Conservation (phyloP, 2,329 filamentous ascomycete species). For the Aspergillus fijiensis region DNA sequence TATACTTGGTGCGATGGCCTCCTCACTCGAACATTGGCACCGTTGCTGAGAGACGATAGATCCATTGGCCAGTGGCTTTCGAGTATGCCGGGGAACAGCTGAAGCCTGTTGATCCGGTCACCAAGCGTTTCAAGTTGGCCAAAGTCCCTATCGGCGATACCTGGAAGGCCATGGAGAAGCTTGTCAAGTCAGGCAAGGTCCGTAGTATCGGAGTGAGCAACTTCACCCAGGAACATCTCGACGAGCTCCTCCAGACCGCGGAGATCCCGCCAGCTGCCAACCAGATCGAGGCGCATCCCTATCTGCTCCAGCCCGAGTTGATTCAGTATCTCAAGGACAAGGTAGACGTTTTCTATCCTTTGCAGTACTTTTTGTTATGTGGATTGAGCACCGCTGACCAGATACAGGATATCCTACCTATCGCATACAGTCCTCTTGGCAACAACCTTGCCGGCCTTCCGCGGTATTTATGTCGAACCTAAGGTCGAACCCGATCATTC, state of each 20-base stretch:
- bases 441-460: constrained; percentile 42
- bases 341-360: constrained; percentile 33
- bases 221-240: constrained; percentile 42
- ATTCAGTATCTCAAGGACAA: constrained; percentile 54
- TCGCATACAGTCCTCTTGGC: constrained; percentile 62
- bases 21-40: constrained; percentile 13
- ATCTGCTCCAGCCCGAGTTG: constrained; percentile 59
- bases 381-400: not conserved
- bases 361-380: not conserved
- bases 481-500: not conserved
- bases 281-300: constrained; percentile 67
- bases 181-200: constrained; percentile 36
- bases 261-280: constrained; percentile 60
- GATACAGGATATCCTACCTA: constrained; percentile 47
- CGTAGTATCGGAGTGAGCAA: constrained; percentile 37
- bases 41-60: constrained; percentile 20
- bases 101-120: constrained; percentile 26
- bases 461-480: constrained; percentile 21
- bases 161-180: constrained; percentile 38
- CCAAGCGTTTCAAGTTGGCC: constrained; percentile 28
- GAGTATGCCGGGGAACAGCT: constrained; percentile 30
- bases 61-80: constrained; percentile 38
- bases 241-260: constrained; percentile 38
- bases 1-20: constrained; percentile 48
- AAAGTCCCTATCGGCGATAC: constrained; percentile 32